phyloP scores from a whole-genome alignment of 768 basidiomycete species.

The Mycena haematopus region DNA sequence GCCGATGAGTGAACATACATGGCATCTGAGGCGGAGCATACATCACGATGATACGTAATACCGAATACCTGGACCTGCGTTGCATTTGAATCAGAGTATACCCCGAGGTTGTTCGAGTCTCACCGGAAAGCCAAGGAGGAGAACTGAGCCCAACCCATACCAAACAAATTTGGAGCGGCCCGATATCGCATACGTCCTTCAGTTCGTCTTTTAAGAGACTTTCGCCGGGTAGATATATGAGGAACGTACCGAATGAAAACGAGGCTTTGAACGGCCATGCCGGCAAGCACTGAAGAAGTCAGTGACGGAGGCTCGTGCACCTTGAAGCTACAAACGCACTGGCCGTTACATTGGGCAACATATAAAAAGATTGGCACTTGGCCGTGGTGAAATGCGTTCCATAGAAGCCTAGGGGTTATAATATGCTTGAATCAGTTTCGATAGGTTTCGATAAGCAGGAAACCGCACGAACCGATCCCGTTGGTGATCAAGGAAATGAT shows the following conservation, averaged over 20 bases:
- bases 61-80: constrained; percentile 21
- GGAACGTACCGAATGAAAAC: constrained; percentile 17
- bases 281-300: constrained; percentile 16
- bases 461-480: constrained; percentile 17
- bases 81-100: neutral
- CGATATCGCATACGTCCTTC: constrained; percentile 23
- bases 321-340: constrained; percentile 2
- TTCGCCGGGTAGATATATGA: neutral
- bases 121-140: constrained; percentile 15
- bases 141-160: constrained; percentile 12
- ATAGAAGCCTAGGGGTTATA: constrained; percentile 12
- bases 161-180: constrained; percentile 8
- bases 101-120: neutral
- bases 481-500: constrained; percentile 24
- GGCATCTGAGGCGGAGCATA: neutral
- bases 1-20: neutral
- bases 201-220: neutral
- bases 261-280: constrained; percentile 19
- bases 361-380: constrained; percentile 12
- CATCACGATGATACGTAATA: constrained; percentile 18
- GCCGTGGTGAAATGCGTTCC: constrained; percentile 3
- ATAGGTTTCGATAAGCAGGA: neutral
- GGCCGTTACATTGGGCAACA: constrained; percentile 22
- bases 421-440: neutral
- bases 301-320: neutral